Conservation (phyloP, 225 moss, liverwort and hornwort genomes). For the Takakia lepidozioides region DNA sequence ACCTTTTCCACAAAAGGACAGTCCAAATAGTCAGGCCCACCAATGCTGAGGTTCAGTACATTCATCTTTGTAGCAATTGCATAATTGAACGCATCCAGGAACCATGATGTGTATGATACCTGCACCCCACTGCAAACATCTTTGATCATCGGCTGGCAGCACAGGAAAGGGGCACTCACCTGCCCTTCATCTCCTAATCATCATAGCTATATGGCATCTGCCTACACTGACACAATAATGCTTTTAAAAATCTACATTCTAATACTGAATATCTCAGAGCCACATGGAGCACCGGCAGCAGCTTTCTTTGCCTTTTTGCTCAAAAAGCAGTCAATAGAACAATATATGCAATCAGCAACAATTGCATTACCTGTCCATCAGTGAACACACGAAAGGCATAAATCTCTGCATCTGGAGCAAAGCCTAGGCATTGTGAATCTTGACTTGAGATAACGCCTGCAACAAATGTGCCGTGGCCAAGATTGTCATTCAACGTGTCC, state of each 20-base stretch:
- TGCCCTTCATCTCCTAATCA: too few species aligned
- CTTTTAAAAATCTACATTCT: too few species aligned
- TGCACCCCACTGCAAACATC: conserved; percentile 50
- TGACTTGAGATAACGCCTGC: conserved; percentile 95
- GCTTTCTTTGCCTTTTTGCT: too few species aligned
- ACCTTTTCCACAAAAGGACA: conserved; percentile 96
- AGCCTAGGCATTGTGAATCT: conserved; percentile 89
- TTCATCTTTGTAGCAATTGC: conserved; percentile 93
- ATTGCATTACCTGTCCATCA: conserved; percentile 99
- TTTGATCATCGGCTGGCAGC: conserved; percentile 41
- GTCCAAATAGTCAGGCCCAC: conserved; percentile 95
- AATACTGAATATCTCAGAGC: too few species aligned
- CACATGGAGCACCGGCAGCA: too few species aligned
- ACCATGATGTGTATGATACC: conserved; percentile 99
- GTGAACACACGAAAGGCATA: conserved; percentile 96
- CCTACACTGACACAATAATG: too few species aligned
- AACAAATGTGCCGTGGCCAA: conserved; percentile 96
- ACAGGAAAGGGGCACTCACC: conserved; percentile 13
- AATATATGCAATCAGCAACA: too few species aligned
- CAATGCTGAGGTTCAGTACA: conserved; percentile 95
- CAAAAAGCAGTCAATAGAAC: too few species aligned
- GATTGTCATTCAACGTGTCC: conserved; percentile 92
- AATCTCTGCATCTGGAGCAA: conserved; percentile 93
- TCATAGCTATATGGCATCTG: too few species aligned
- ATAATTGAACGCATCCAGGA: conserved; percentile 98